A percentile compares a stretch with the other conserved stretches of the same genome.
Evolutionary conservation across 2,329 filamentous ascomycete species (phyloP).

Genomic region (Tolypocladium cylindrosporum): DNA sequence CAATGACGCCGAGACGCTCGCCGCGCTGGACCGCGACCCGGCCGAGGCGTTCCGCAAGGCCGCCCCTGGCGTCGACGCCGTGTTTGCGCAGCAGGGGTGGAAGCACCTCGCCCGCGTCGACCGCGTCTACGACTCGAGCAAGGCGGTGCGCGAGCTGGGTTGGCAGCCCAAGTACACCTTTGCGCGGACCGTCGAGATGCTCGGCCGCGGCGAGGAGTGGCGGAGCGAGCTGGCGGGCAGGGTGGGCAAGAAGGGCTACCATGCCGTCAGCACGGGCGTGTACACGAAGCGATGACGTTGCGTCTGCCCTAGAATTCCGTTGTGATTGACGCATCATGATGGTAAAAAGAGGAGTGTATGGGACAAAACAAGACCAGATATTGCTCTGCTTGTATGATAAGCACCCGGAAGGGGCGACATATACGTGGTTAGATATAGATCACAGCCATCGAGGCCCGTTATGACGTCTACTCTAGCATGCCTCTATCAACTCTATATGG

Average conservation of each 20-base stretch:
- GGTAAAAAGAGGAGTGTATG: too few species aligned
- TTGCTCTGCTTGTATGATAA: not conserved
- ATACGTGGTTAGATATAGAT: not conserved
- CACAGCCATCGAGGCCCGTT: not conserved
- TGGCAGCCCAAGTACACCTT: slow-evolving; percentile 34
- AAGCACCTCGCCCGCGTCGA: slow-evolving; percentile 27
- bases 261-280: slow-evolving; percentile 29
- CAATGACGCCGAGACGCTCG: slow-evolving; percentile 18
- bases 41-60: slow-evolving; percentile 16
- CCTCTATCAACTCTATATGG: not conserved
- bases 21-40: slow-evolving; percentile 21
- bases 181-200: slow-evolving; percentile 19
- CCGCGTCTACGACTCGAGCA: slow-evolving; percentile 33
- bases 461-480: not conserved
- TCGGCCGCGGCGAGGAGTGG: slow-evolving; percentile 24
- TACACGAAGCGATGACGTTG: slow-evolving; percentile 25
- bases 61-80: slow-evolving; percentile 15
- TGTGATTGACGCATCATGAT: not conserved
- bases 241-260: slow-evolving; percentile 35
- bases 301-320: not conserved
- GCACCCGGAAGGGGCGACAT: not conserved
- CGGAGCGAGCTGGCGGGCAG: slow-evolving; percentile 25
- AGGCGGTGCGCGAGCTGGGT: slow-evolving; percentile 28
- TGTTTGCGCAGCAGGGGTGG: slow-evolving; percentile 25
- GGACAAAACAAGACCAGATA: not conserved